Evolutionary conservation across 2,329 filamentous ascomycete species (phyloP).

Genomic region (Neopestalotiopsis rosae): DNA sequence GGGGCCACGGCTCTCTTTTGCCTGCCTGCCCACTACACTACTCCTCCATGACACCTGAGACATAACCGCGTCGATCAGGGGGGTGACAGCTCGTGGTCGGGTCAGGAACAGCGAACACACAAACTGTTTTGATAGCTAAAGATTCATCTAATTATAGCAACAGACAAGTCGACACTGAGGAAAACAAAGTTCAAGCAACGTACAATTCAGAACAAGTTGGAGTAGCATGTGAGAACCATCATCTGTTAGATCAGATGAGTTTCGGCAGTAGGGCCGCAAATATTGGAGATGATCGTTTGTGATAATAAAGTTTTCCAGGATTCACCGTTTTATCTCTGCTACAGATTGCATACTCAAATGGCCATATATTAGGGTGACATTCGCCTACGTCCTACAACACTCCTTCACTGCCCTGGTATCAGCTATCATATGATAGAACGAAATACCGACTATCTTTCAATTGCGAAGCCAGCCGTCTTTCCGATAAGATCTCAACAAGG

Average conservation of each 20-base stretch:
- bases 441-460: not conserved
- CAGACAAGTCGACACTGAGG: not conserved
- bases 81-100: not conserved
- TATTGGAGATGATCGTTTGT: not conserved
- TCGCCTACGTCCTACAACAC: not conserved
- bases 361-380: not conserved
- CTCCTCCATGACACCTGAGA: not conserved
- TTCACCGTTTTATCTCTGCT: constrained; percentile 2
- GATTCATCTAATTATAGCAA: not conserved
- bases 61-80: not conserved
- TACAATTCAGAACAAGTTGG: not conserved
- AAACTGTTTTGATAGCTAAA: not conserved
- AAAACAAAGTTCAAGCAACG: not conserved
- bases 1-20: not conserved
- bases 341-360: not conserved
- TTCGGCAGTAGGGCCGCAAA: no score
- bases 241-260: not conserved
- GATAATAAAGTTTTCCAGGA: not conserved
- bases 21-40: not conserved
- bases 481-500: not conserved
- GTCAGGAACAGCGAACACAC: not conserved
- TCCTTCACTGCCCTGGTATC: not conserved
- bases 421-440: not conserved
- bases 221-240: not conserved
- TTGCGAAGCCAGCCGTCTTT: not conserved